These are phyloP conservation scores for Candida sp. DNA, from an alignment of 1,139 yeast genomes.

Conservation along the genomic window DNA sequence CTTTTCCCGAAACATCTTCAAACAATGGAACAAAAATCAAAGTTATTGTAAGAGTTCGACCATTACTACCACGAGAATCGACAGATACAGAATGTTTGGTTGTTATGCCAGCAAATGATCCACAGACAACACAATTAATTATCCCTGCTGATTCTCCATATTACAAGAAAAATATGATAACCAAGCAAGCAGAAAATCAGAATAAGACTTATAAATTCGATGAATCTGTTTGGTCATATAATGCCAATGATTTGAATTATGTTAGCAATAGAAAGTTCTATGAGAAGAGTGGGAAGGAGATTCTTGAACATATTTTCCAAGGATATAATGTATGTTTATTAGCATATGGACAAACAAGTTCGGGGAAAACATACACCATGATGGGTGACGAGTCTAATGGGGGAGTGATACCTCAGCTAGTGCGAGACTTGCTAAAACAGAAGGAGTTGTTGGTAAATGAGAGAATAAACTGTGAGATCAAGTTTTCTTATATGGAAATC, in stretches of 20 bases:
- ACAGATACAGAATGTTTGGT: conserved; percentile 18
- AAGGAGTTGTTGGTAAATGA: conserved; percentile 37
- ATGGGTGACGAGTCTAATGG: conserved; percentile 53
- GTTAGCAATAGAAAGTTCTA: conserved; percentile 52
- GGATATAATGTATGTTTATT: conserved; percentile 75
- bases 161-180: conserved; percentile 7
- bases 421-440: conserved; percentile 49
- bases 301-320: conserved; percentile 59
- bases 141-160: conserved; percentile 19
- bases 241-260: conserved; percentile 28
- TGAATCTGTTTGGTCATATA: conserved; percentile 57
- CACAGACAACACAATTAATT: conserved; percentile 16
- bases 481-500: conserved; percentile 64
- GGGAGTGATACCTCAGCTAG: conserved; percentile 61
- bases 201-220: conserved; percentile 49
- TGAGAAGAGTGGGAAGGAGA: conserved; percentile 49
- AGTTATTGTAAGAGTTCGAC: conserved; percentile 47
- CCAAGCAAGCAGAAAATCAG: conserved; percentile 12
- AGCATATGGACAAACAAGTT: conserved; percentile 79
- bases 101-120: conserved; percentile 26
- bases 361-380: conserved; percentile 74
- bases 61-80: conserved; percentile 35
- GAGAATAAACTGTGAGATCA: conserved; percentile 49
- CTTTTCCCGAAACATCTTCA: background rate
- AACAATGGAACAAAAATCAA: conserved; percentile 25